A percentile compares a stretch with the other conserved stretches of the same genome.
phyloP scores from a whole-genome alignment of 306 rosid species.

The Cercis canadensis region DNA sequence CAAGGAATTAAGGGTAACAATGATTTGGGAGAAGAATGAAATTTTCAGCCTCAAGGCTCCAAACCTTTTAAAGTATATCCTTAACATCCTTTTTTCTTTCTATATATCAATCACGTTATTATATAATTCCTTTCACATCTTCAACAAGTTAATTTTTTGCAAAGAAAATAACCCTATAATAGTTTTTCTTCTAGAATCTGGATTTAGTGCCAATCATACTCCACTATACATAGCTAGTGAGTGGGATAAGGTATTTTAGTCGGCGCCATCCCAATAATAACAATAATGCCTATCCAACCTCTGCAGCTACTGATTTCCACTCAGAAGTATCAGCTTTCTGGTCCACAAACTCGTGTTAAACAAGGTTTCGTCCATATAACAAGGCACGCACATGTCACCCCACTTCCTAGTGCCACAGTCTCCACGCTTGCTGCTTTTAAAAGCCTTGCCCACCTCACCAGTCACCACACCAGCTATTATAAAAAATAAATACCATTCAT shows the following conservation, averaged over 20 bases:
- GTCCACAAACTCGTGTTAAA: background rate
- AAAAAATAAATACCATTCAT: conserved; percentile 44
- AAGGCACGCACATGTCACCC: conserved; percentile 31
- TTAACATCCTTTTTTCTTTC: no score
- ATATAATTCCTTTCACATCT: no score
- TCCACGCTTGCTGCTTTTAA: conserved; percentile 31
- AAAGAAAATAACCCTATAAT: no score
- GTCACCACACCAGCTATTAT: background rate
- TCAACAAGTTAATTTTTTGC: no score
- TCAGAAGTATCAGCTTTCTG: background rate
- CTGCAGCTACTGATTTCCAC: conserved; percentile 29
- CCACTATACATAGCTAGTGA: conserved; percentile 8
- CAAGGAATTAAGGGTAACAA: no score
- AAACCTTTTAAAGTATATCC: no score
- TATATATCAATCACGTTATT: no score
- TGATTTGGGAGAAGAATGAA: no score
- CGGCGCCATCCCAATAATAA: conserved; percentile 20
- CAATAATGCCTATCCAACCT: conserved; percentile 29
- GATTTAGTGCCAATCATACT: conserved; percentile 28
- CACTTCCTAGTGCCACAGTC: conserved; percentile 37
- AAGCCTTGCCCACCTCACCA: conserved; percentile 27
- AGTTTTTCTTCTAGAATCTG: background rate
- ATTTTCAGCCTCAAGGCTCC: no score
- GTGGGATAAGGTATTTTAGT: conserved; percentile 17
- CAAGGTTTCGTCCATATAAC: background rate